These are phyloP conservation scores for Passiflora organensis DNA, from an alignment of 345 rosid genomes.

Conservation along the genomic window DNA sequence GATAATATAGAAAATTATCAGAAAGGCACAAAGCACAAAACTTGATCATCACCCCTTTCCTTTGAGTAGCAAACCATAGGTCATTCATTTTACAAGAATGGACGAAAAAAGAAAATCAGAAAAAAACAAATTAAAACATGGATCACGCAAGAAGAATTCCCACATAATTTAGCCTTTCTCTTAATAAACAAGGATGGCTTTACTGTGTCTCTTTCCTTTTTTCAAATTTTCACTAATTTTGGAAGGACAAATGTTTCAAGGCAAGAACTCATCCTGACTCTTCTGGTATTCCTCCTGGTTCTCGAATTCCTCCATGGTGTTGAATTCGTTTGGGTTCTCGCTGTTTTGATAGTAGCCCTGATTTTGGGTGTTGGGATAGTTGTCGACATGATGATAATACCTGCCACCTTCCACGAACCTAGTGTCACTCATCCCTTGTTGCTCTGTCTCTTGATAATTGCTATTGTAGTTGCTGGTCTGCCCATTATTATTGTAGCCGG, in stretches of 20 bases:
- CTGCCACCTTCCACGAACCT: constrained; percentile 46
- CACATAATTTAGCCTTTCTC: too few relatives aligned
- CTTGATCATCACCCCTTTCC: too few relatives aligned
- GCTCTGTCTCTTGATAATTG: constrained; percentile 10
- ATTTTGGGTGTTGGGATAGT: constrained; percentile 4
- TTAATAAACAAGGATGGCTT: too few relatives aligned
- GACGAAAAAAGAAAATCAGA: too few relatives aligned
- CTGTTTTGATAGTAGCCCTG: constrained; percentile 16
- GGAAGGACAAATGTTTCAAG: constrained; percentile 21
- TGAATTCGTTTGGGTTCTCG: constrained; percentile 37
- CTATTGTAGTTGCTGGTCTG: constrained; percentile 13
- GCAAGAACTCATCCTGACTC: constrained; percentile 30
- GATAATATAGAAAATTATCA: too few relatives aligned
- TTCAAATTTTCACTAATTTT: too few relatives aligned
- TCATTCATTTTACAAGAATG: too few relatives aligned
- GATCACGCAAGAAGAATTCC: too few relatives aligned
- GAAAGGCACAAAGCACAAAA: too few relatives aligned
- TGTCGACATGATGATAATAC: constrained; percentile 25
- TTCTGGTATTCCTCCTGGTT: constrained; percentile 30
- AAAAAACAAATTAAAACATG: too few relatives aligned
- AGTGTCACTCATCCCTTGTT: constrained; percentile 64
- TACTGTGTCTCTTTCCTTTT: too few relatives aligned
- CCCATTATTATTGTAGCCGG: constrained; percentile 15
- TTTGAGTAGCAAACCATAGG: too few relatives aligned
- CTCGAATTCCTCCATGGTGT: constrained; percentile 54